Percentiles rank a stretch among this genome's conserved stretches.
phyloP scores from a whole-genome alignment of 441 rosid genomes.

The Omphalea diandra region DNA sequence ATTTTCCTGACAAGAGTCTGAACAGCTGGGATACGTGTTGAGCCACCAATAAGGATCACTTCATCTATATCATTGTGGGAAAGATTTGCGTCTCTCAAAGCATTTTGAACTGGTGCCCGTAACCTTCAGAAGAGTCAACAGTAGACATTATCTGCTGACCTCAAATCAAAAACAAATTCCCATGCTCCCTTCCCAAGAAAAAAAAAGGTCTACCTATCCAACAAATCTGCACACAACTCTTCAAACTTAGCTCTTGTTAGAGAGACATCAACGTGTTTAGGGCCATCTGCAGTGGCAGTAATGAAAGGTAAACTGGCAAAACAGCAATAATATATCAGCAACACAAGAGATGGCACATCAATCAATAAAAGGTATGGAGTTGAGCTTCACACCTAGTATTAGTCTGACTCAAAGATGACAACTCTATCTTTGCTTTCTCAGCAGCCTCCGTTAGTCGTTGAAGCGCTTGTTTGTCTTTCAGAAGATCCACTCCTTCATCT shows the following conservation, averaged over 20 bases:
- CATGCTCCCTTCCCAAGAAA: neutral
- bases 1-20: conserved; percentile 78
- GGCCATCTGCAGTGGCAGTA: conserved; percentile 94
- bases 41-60: conserved; percentile 96
- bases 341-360: neutral
- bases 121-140: conserved; percentile 42
- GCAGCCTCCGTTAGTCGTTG: conserved; percentile 92
- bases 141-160: neutral
- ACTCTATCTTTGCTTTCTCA: conserved; percentile 96
- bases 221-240: conserved; percentile 79
- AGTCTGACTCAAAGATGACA: conserved; percentile 85
- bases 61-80: conserved; percentile 77
- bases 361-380: neutral
- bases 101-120: conserved; percentile 71
- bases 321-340: neutral
- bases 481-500: conserved; percentile 87
- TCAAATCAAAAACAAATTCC: neutral
- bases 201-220: conserved; percentile 55
- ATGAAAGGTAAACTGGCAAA: conserved; percentile 84
- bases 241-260: conserved; percentile 85
- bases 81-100: conserved; percentile 81
- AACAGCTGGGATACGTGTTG: conserved; percentile 92
- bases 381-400: conserved; percentile 45
- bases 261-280: conserved; percentile 90
- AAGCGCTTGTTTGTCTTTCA: conserved; percentile 96